Evolutionary conservation across 768 basidiomycete genomes (phyloP), one percentile per base, ranked within the genome.

Genomic region (Boletus reticulatus): DNA sequence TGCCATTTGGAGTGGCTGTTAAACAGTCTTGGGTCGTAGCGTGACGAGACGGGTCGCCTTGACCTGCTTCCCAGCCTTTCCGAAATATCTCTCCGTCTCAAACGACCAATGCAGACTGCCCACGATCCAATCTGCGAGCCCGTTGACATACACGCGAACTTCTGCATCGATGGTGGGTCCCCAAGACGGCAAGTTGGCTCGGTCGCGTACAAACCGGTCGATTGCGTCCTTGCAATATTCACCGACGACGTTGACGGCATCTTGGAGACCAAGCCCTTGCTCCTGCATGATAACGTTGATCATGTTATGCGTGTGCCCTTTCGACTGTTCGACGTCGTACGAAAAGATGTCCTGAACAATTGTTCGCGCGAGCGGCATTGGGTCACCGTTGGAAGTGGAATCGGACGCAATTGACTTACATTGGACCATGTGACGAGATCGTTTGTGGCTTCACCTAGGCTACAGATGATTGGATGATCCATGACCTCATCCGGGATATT

Each of bases 391-490:
- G 27, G 17, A 16, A 31, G 10, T 29, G 16, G 44, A 9, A 36
- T 29, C 36, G 38, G 20, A 32, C 1, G 34, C 17, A 20, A 8
- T 32, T 1, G 37, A 76, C 86, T 73, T 76, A 90, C 90, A 64
- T 92, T 92, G 19, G 89, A 90, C 89, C 88, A 91, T 39, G 89
- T 86, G 61, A 92, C 88, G 53, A 92, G 78, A 67, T 92, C 91
- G 57, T 92, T 92, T 37, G 88, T 78, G 14, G 87, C 85, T 71
- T 92, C 85, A 36, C 84, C 86, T 24, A 93, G 77, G 61, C 76
- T 80, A 49, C 73, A 76, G 53, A 92, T 76, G 51, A 83, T 71
- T 19, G 87, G 87, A 64, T 92, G 84, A 16, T 88, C 82, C 82
- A 90, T 88, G 52, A 92, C 88, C 63, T 86, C 84, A 67, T 90